Evolutionary conservation across 768 basidiomycete species (phyloP).

Genomic region (Pleurotus citrinopileatus): DNA sequence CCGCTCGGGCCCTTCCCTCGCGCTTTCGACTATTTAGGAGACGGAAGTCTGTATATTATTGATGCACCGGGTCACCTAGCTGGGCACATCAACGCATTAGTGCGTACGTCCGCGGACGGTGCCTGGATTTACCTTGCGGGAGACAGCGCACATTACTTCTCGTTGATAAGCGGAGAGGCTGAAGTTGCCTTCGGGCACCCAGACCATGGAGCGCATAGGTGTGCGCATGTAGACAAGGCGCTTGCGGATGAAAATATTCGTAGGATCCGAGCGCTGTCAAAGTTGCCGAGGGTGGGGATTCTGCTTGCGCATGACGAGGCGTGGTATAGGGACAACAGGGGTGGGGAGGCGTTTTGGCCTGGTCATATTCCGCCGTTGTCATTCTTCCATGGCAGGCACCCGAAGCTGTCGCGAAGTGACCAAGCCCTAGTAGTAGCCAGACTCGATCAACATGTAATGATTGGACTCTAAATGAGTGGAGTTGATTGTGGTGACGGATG

Average conservation of each 20-base stretch:
- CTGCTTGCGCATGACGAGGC: conserved; percentile 51
- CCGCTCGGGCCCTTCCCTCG: conserved; percentile 50
- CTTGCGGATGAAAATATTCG: conserved; percentile 39
- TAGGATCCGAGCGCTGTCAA: conserved; percentile 34
- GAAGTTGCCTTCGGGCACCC: conserved; percentile 28
- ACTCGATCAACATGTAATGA: too few species aligned
- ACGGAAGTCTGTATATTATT: conserved; percentile 57
- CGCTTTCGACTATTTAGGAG: conserved; percentile 51
- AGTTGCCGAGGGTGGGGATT: conserved; percentile 37
- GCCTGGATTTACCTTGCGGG: conserved; percentile 56
- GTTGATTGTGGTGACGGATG: too few species aligned
- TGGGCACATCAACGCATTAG: conserved; percentile 55
- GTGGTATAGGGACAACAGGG: conserved; percentile 49
- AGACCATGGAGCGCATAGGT: conserved; percentile 22
- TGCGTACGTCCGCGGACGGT: conserved; percentile 49
- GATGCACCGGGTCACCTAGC: conserved; percentile 55
- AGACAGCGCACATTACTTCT: conserved; percentile 55
- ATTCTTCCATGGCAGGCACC: too few species aligned
- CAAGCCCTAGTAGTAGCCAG: too few species aligned
- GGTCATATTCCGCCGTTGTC: conserved; percentile 25
- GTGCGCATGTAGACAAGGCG: conserved; percentile 42
- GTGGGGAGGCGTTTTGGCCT: conserved; percentile 39
- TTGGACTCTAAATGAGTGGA: too few species aligned
- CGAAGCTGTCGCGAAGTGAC: too few species aligned
- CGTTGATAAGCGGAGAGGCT: conserved; percentile 44